Base-by-base conservation (phyloP, 352 stramenopile species). In the Phytophthora citrophthora region DNA sequence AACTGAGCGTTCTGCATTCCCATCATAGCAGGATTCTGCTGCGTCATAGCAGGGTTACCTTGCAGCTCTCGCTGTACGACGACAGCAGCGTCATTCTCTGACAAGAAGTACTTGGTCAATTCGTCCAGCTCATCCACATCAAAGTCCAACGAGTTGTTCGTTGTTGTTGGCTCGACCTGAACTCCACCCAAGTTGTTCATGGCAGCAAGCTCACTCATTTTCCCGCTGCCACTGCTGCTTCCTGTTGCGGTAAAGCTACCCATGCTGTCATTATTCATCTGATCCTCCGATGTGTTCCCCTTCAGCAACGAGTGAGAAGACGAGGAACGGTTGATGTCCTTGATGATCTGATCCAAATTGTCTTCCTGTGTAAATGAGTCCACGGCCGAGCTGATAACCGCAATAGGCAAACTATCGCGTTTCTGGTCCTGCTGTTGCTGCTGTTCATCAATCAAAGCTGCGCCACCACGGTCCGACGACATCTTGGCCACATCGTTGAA, bases 271-370 rank as follows among this genome's bases (percentile, higher is more conserved):
- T 62, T 56, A 34, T 44, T 39, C 13, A 55, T 52, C 1, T 56
- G 56, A 12, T 38, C 40, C 16, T 70, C 46, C 6, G 15, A 23
- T 27, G 26, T 12, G n/a, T 12, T 61, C 13, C 16, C 56, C 43
- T 89, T 90, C 13, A 70, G 40, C n/a, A 89, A 65, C 2, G 77
- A 76, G 40, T 68, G 68, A 0, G 55, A 76, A 20, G 57, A 81
- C 23, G 77, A 88, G 16, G 80, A 70, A 12, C 76, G 77, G 54
- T 88, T 75, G 38, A 92, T 91, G 32, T 91, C 83, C 29, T 84
- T 80, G 41, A 94, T 91, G 45, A 94, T 91, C 54, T 83, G 72
- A 57, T 92, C 83, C 46, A 94, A 29, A 58, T 90, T 91, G 58
- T 80, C 79, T 52, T 89, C 79, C 45, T 88, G 79, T 26, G 81